Base-by-base conservation (phyloP, 1,284 basidiomycete species). In the Paramarasmius palmivorus region DNA sequence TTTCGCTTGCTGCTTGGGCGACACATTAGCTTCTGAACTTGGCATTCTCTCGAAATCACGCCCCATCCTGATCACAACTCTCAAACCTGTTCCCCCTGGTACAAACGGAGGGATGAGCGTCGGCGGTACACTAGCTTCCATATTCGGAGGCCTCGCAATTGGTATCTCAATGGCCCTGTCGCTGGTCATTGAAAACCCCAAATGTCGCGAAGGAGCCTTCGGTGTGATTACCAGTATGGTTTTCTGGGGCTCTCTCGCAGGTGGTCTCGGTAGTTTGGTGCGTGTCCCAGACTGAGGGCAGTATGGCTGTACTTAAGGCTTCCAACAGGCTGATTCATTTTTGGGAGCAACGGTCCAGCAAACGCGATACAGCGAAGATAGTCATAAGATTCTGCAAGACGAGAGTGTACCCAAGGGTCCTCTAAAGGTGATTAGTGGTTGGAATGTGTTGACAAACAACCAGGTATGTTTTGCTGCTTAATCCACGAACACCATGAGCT, bases 101-200 rank as follows among this genome's bases (percentile, higher is more conserved):
- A 97, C 95, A 1, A 98, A 98, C 65, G 95, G 95, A 8, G 95
- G 82, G 0, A 79, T 98, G 57, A 91, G 91, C 1, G 52, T 78
- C 0, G 78, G 83, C 41, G 95, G 95, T 7, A 91, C 92, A 0
- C 56, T 82, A 1, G 86, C 88, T 8, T 93, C 91, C 1, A 70
- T 87, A 2, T 65, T 77, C 0, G 95, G 95, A 1, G 95, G 95
- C 0, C 64, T 77, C 1, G 62, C 88, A 2, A 88, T 95, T 63
- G 93, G 90, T 1, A 38, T 79, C 14, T 75, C 82, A 3, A 78
- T 88, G 63, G 80, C 79, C 7, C 50, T 73, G 5, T 77, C 80
- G n/a, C 69, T 96, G 34, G 57, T 82, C 2, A 57, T 84, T 35
- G 89, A 93, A 68, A 90, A 84, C 61, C 61, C 73, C 9, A 73